A percentile compares a stretch with the other conserved stretches of the same genome.
phyloP scores from a whole-genome alignment of 2,329 filamentous ascomycete species.

The Aureobasidium sp. region DNA sequence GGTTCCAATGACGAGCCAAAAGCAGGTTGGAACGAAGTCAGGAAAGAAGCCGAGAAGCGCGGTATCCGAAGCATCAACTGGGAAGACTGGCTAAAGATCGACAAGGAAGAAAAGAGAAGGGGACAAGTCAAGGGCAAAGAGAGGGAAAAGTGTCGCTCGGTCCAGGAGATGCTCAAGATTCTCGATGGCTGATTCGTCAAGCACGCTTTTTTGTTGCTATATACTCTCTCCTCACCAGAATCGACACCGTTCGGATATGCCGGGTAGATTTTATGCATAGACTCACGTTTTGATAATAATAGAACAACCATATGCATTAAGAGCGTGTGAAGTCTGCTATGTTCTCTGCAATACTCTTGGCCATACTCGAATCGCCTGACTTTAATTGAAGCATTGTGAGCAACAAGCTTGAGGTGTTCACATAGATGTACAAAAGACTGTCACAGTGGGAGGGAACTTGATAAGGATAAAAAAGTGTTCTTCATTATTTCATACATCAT shows the following conservation, averaged over 20 bases:
- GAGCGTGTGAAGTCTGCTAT: too few relatives aligned
- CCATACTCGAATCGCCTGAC: too few relatives aligned
- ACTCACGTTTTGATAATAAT: too few relatives aligned
- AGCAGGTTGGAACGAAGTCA: slow-evolving; percentile 72
- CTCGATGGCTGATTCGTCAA: slow-evolving; percentile 27
- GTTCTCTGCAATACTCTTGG: too few relatives aligned
- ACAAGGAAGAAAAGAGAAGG: slow-evolving; percentile 63
- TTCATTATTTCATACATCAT: neutral
- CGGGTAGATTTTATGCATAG: too few relatives aligned
- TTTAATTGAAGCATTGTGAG: too few relatives aligned
- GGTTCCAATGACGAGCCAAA: slow-evolving; percentile 30
- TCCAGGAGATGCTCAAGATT: slow-evolving; percentile 52
- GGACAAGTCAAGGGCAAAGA: slow-evolving; percentile 66
- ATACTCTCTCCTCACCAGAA: neutral
- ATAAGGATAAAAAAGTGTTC: neutral
- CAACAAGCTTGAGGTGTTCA: too few relatives aligned
- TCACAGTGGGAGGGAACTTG: too few relatives aligned
- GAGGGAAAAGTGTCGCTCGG: slow-evolving; percentile 59
- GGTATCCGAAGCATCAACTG: slow-evolving; percentile 64
- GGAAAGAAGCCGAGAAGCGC: slow-evolving; percentile 48
- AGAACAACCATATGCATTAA: too few relatives aligned
- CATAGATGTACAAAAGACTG: too few relatives aligned
- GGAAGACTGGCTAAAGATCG: slow-evolving; percentile 81
- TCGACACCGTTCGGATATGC: too few relatives aligned
- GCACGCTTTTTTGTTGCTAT: too few relatives aligned